Evolutionary conservation across 169 alveolate species (phyloP), one percentile per base, ranked within the genome.

Genomic region (Plasmodium knowlesi): DNA sequence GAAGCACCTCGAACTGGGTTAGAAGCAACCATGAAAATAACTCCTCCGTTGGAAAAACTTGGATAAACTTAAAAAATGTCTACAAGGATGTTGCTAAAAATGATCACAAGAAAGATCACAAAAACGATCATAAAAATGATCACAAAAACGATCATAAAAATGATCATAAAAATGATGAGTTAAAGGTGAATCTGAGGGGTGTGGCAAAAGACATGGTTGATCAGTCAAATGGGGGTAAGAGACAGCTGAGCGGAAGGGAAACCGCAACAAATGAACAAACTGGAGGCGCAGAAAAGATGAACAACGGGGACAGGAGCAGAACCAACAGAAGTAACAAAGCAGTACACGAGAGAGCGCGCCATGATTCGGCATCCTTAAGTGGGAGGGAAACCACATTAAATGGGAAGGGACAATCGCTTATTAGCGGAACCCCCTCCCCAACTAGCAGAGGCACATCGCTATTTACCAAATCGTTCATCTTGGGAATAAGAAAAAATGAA

Each of bases 401-500:
- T 61, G 74, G 74, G 32, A 61, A 61, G 32, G 74, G 74, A 46
- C 57, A 46, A 12, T 0, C 57, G 57, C 57, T 46, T 12, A 46
- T 46, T 46, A 46, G 57, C 3, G 12, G 57, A 46, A 14, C 3
- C 14, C 34, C 54, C 50, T 73, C 39, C 3, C 39, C 25, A 53
- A 53, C 61, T 73, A 53, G 34, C 41, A 86, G 46, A 74, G 70
- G 16, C 16, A 86, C 43, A 9, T 16, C 19, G 5, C 39, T 86
- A 54, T 25, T n/a, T 5, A 71, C 57, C 76, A 84, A 16, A 43
- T 43, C 84, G 32, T 2, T 32, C 22, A 30, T 84, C 9, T 2
- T 54, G 22, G 46, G 83, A 41, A 74, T 74, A 19, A 74, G 43
- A 54, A 86, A 76, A 76, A 74, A 86, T 46, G 85, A 86, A 86